Base-by-base conservation (phyloP, 345 rosid genomes). In the Gossypium anomalum region DNA sequence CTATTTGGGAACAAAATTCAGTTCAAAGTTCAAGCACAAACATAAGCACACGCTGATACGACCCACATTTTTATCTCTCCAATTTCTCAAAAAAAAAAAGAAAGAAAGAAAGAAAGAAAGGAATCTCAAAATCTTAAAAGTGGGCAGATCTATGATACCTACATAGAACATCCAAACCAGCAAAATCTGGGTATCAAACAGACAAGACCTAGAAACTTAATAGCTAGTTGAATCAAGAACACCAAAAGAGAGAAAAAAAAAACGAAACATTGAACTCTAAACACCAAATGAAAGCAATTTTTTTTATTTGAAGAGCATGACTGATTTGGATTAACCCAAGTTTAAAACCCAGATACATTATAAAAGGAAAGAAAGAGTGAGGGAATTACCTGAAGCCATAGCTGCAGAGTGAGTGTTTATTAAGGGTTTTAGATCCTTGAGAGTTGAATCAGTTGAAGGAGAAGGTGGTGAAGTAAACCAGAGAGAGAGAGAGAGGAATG, bases 301-400 rank as follows among this genome's bases (percentile, higher is more conserved):
- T 3, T 22, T 45, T 25, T 1, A 23, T 48, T 38, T 48, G 16
- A 49, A 49, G 43, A 16, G 44, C 44, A 25, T 43, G 41, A 9
- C 8, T 25, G 58, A 68, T 48, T 53, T 23, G 43, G 9, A 68
- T 8, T 27, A 49, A 15, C 59, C 72, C 43, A 68, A 68, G 22
- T 68, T 25, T 9, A 25, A 49, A 49, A 15, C 43, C 72, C 9
- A 68, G 29, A 49, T 49, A 68, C 22, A 49, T 49, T 14, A 25
- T 7, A 1, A 7, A 68, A 9, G 22, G 53, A 67, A 48, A 2
- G 2, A 13, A 14, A 47, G 20, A 48, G 57, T 14, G 72, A 25
- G 10, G 15, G 44, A 25, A 68, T 25, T 49, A 68, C 72, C 72
- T 25, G 72, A 49, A 49, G 58, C 22, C 72, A 68, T 68, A 38